Conservation (phyloP, 2,329 filamentous ascomycete species). For the Diaporthe sp. region DNA sequence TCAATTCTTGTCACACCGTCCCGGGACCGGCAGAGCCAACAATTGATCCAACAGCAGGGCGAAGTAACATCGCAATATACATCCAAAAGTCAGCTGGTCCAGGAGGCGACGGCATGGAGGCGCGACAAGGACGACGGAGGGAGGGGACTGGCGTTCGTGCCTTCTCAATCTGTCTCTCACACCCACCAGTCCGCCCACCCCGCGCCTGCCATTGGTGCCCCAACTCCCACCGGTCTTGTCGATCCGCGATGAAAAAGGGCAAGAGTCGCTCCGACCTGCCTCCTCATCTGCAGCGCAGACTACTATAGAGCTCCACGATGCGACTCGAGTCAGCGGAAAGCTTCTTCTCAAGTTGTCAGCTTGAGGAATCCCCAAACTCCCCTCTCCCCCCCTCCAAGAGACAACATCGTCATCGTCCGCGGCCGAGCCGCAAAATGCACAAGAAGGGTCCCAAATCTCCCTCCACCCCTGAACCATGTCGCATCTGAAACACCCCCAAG, state of each 20-base stretch:
- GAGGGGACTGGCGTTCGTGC: not conserved
- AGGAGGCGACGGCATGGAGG: not conserved
- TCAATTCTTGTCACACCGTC: not conserved
- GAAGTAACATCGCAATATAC: constrained; percentile 1
- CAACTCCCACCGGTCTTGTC: constrained; percentile 24
- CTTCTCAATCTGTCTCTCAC: constrained; percentile 6
- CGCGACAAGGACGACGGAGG: not conserved
- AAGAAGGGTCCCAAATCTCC: constrained; percentile 30
- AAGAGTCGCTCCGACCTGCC: not conserved
- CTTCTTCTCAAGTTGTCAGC: not conserved
- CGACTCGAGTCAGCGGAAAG: not conserved
- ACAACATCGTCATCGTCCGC: constrained; percentile 8
- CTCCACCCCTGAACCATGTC: constrained; percentile 24
- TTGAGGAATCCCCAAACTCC: not conserved
- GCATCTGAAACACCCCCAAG: constrained; percentile 27
- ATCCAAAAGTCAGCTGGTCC: not conserved
- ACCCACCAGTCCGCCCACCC: not conserved
- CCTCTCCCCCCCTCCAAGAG: too few species aligned
- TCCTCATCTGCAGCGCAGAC: not conserved
- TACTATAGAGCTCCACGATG: not conserved
- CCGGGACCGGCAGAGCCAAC: not conserved
- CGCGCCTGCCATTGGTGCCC: not conserved
- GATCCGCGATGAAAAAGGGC: constrained; percentile 19
- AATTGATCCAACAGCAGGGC: not conserved
- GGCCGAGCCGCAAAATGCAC: constrained; percentile 29